Conservation (phyloP, 192 early-diverging fungal genomes). For the Coemansia sp. region DNA sequence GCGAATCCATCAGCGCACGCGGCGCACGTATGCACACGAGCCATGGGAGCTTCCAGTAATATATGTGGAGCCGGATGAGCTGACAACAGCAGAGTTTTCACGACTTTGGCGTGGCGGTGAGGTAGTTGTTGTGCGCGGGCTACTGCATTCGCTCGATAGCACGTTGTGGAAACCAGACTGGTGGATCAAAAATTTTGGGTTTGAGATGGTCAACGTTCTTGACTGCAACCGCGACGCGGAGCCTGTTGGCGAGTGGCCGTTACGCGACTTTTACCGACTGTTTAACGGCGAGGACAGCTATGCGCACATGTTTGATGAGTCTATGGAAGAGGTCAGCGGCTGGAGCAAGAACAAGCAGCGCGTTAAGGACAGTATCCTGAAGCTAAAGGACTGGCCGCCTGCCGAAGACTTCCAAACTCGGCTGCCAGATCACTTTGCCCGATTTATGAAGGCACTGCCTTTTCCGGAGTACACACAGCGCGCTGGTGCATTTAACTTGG, state of each 20-base stretch:
- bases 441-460: conserved; percentile 61
- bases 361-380: conserved; percentile 36
- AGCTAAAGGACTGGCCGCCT: conserved; percentile 69
- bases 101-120: conserved; percentile 27
- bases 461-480: conserved; percentile 59
- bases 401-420: conserved; percentile 56
- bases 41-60: conserved; percentile 34
- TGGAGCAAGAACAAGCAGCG: conserved; percentile 25
- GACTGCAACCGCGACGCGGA: conserved; percentile 47
- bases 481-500: conserved; percentile 60
- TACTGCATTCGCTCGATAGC: conserved; percentile 15
- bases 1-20: conserved; percentile 27
- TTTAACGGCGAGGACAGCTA: conserved; percentile 50
- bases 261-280: conserved; percentile 56
- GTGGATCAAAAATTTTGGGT: conserved; percentile 40
- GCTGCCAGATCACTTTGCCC: conserved; percentile 57
- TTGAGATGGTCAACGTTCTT: conserved; percentile 53
- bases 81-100: conserved; percentile 37
- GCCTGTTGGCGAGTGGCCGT: conserved; percentile 18
- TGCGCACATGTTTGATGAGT: conserved; percentile 7
- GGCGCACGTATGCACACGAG: conserved; percentile 27
- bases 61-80: conserved; percentile 24
- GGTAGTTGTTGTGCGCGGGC: conserved; percentile 33
- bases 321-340: conserved; percentile 1
- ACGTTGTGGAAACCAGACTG: conserved; percentile 34